Conservation (phyloP, 2,329 filamentous ascomycete species). For the Aspergillus fumigatus region DNA sequence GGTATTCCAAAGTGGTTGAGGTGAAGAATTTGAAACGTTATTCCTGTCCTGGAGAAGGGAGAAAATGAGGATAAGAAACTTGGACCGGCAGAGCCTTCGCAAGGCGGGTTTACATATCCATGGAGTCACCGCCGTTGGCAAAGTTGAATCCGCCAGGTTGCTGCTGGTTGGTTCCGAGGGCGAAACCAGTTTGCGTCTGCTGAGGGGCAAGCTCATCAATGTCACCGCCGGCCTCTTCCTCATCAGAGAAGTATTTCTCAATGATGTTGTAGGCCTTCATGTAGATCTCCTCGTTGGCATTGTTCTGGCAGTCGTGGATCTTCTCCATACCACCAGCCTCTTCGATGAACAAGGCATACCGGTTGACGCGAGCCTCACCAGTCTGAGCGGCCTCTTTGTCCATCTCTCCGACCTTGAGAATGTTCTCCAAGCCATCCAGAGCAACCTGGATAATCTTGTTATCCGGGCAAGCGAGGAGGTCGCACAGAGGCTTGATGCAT, state of each 20-base stretch:
- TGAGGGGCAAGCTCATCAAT: slow-evolving; percentile 76
- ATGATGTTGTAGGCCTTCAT: slow-evolving; percentile 99
- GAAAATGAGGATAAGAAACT: background rate
- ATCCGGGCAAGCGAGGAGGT: slow-evolving; percentile 90
- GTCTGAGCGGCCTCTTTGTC: slow-evolving; percentile 77
- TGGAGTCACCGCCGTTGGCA: slow-evolving; percentile 66
- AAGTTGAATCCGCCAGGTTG: slow-evolving; percentile 86
- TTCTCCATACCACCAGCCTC: slow-evolving; percentile 99
- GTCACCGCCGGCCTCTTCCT: slow-evolving; percentile 74
- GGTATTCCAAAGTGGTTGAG: background rate
- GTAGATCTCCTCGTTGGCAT: slow-evolving; percentile 99
- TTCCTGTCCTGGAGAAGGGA: background rate
- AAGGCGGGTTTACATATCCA: slow-evolving; percentile 61
- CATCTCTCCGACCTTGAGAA: slow-evolving; percentile 97
- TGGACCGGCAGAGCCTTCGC: background rate
- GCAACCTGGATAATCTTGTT: slow-evolving; percentile 99
- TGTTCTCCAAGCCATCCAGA: slow-evolving; percentile 96
- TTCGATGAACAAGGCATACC: slow-evolving; percentile 96
- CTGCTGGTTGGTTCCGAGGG: slow-evolving; percentile 59
- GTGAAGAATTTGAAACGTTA: background rate
- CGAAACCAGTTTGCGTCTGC: slow-evolving; percentile 71
- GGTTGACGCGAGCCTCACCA: slow-evolving; percentile 64
- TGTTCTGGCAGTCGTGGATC: slow-evolving; percentile 99
- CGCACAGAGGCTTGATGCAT: slow-evolving; percentile 95
- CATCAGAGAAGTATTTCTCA: slow-evolving; percentile 99